These are phyloP conservation scores for Candida sanyaensis DNA, from an alignment of 1,139 yeast genomes.

Conservation along the genomic window DNA sequence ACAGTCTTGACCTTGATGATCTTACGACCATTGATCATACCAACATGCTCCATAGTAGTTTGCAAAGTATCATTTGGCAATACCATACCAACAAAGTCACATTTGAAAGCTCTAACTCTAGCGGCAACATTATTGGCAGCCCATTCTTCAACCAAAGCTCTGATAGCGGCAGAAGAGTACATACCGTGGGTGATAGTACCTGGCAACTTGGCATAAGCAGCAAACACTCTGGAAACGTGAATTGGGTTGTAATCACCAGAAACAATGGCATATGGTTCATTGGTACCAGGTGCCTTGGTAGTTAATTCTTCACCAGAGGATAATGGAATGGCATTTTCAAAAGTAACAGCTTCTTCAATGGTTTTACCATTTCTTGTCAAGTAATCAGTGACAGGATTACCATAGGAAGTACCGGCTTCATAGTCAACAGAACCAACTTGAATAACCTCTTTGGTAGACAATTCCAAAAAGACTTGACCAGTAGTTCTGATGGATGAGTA, in stretches of 20 bases:
- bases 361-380: conserved; percentile 88
- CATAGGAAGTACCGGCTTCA: conserved; percentile 90
- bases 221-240: conserved; percentile 94
- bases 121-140: conserved; percentile 97
- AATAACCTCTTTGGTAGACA: conserved; percentile 89
- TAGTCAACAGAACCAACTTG: conserved; percentile 87
- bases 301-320: conserved; percentile 74
- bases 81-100: conserved; percentile 94
- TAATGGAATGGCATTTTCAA: conserved; percentile 90
- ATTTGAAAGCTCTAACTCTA: conserved; percentile 93
- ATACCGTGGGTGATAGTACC: conserved; percentile 99
- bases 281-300: conserved; percentile 79
- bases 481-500: conserved; percentile 79
- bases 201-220: conserved; percentile 88
- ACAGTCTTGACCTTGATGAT: conserved; percentile 88
- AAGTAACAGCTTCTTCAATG: conserved; percentile 89
- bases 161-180: conserved; percentile 95
- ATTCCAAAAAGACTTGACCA: conserved; percentile 85
- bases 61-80: conserved; percentile 90
- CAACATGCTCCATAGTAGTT: conserved; percentile 90
- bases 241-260: conserved; percentile 99
- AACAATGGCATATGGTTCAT: conserved; percentile 95
- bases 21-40: conserved; percentile 99
- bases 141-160: conserved; percentile 96
- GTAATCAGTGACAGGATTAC: conserved; percentile 97